These are phyloP conservation scores for Aegilops sharonensis DNA, from an alignment of 176 grass and related monocot genomes.

Conservation along the genomic window DNA sequence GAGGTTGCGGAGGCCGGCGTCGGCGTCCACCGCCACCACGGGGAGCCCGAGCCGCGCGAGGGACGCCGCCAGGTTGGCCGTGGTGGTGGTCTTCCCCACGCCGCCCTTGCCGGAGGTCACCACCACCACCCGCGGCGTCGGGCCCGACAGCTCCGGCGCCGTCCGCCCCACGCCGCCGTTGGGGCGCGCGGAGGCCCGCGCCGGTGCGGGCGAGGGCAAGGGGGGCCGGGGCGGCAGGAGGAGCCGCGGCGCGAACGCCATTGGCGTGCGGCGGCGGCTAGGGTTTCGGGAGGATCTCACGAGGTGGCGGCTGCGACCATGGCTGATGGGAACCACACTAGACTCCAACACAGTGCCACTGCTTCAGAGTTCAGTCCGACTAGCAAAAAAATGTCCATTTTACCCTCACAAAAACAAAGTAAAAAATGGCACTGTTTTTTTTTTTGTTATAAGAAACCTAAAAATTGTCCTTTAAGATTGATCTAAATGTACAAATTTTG, in stretches of 20 bases:
- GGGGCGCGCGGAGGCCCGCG: constrained; percentile 24
- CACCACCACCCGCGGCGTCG: constrained; percentile 77
- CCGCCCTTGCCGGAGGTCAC: constrained; percentile 95
- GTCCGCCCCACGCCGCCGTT: constrained; percentile 17
- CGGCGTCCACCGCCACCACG: constrained; percentile 77
- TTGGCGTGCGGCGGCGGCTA: constrained; percentile 11
- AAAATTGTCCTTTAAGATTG: not conserved
- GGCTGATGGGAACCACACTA: not conserved
- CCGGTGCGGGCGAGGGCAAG: not conserved
- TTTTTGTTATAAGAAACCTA: not conserved
- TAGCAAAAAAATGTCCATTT: not conserved
- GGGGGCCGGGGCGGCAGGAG: not conserved
- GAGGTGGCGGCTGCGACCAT: constrained; percentile 16
- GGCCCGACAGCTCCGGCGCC: constrained; percentile 68
- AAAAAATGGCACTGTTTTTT: not conserved
- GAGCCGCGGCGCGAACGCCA: constrained; percentile 37
- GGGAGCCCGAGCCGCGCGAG: constrained; percentile 79
- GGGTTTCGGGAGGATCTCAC: constrained; percentile 27
- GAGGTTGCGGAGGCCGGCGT: constrained; percentile 85
- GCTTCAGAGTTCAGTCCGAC: not conserved
- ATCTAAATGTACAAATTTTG: not conserved
- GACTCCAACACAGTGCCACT: not conserved
- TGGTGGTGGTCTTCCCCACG: constrained; percentile 93
- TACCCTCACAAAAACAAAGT: not conserved
- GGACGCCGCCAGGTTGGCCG: constrained; percentile 81